Evolutionary conservation across 208 protist species (phyloP), one percentile per base, ranked within the genome.

Genomic region (Angomonas ambiguus): DNA sequence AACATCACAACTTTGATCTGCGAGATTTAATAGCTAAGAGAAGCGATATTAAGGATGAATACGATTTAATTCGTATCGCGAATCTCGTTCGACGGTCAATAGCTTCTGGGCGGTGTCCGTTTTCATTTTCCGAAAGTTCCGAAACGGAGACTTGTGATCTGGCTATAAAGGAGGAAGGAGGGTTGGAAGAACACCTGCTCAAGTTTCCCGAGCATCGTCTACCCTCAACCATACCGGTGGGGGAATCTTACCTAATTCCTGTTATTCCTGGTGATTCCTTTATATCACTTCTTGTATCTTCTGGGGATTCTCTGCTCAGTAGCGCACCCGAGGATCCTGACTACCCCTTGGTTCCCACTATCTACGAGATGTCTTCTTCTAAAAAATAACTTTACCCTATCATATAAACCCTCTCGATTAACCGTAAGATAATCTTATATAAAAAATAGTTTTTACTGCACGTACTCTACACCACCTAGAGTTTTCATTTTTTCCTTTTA

Each of bases 261-360:
- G 64, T 83, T 6, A 41, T 94, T 18, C 71, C 71, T 0, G 88
- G 80, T 0, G 88, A 94, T 58, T 75, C 80, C 5, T 83, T 94
- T 51, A 76, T 94, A 18, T 94, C 88, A 2, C 79, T 82, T 62
- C 67, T 94, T 1, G 73, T 91, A 22, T 75, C 82, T 0, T 62
- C 68, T 16, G 82, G 73, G 25, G 80, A 74, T 28, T 69, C 84
- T 16, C 81, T 86, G 35, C 51, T 90, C 13, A 65, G 32, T 1
- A 42, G 59, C 8, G 79, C 81, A 27, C 62, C 75, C 30, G 79
- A 65, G 18, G 88, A 87, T n/a, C 77, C 76, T 0, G 88, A 92
- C 41, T 94, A 83, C 63, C 85, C 88, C 13, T 87, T 94, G 82
- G 83, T 89, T 51, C 85, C 88, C 0, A 94, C 88, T 10, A 61